Evolutionary conservation across 208 protist genomes (phyloP), one percentile per base, ranked within the genome.

Genomic region (Trypanosoma theileri): DNA sequence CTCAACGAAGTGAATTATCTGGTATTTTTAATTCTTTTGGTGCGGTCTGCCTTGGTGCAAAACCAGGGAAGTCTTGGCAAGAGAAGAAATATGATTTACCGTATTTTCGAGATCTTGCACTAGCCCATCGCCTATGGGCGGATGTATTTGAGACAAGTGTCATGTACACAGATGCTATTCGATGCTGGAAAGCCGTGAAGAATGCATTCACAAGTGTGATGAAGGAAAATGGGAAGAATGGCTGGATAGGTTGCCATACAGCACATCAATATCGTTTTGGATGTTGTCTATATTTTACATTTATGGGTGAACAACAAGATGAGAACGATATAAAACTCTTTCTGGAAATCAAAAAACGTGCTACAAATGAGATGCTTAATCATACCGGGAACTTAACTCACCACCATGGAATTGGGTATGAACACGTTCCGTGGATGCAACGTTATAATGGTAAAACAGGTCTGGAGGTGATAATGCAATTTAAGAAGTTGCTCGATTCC

Each of bases 51-150:
- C 56, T 95, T 52, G 93, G 93, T 2, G 61, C 50, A 41, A 75
- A 76, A 10, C 77, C 93, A 14, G 93, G 93, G 17, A 71, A 68
- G 41, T 89, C 81, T 71, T 97, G 93, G 93, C 90, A 95, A 75
- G 87, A 95, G 75, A 97, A 96, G 77, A 97, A 97, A 75, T 97
- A 97, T 79, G 93, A 97, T 73, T 80, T 96, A 54, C 93, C 93
- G 16, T 94, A 96, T 77, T 87, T 97, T 48, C 86, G 93, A 16
- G 93, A 97, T 72, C 94, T 97, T 59, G 82, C 85, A 6, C 79
- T 97, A 10, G 81, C 82, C 26, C 77, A 92, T 44, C 83, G 80
- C 0, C 85, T 89, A 68, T 97, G 93, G 91, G 88, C 90, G 14
- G 93, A 97, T 67, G 93, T 97, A 19, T 92, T 97, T 67, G 90